Evolutionary conservation across 805 yeast genomes (phyloP), one percentile per base, ranked within the genome.

Genomic region (Nakazawaea molendinolei): DNA sequence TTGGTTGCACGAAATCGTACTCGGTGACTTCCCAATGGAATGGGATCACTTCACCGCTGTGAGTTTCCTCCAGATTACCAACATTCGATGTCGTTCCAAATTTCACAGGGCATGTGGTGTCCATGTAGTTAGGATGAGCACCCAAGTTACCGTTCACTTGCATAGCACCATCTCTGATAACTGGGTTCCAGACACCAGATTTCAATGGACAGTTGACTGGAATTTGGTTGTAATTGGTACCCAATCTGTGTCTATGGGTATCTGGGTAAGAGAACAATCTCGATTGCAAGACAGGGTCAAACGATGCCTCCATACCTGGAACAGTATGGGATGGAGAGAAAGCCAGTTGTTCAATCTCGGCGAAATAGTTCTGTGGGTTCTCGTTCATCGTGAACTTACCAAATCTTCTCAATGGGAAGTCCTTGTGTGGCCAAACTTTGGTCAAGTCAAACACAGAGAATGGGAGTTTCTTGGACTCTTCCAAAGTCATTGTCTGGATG

Each of bases 391-490:
- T 76, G 46, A 86, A 65, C 57, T 77, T 79, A 57, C 95, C 96
- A 55, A 86, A 79, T 58, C 78, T 77, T 60, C 95, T 76, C 64
- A 86, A 61, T 53, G 96, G 95, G 70, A 76, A 86, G 39, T 86
- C 79, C 49, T 63, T 65, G 55, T 86, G 94, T 23, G 95, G 86
- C 96, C 96, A 86, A 38, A 84, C 82, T 67, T 87, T 87, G 45
- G 96, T 86, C 58, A 86, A 69, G 61, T 86, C 96, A 55, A 84
- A 86, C 30, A 87, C 89, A 5, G 90, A 81, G 63, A 82, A 86
- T 54, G 81, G 80, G 33, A 74, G 73, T 42, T 75, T 61, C 59
- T 79, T 71, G 42, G 95, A 86, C 61, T 86, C 78, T 49, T 76
- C 84, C 43, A 74, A 74, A 23, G 95, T 82, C 95, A 86, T 86